These are phyloP conservation scores for Mycena polygramma DNA, from an alignment of 768 basidiomycete species.

Conservation along the genomic window DNA sequence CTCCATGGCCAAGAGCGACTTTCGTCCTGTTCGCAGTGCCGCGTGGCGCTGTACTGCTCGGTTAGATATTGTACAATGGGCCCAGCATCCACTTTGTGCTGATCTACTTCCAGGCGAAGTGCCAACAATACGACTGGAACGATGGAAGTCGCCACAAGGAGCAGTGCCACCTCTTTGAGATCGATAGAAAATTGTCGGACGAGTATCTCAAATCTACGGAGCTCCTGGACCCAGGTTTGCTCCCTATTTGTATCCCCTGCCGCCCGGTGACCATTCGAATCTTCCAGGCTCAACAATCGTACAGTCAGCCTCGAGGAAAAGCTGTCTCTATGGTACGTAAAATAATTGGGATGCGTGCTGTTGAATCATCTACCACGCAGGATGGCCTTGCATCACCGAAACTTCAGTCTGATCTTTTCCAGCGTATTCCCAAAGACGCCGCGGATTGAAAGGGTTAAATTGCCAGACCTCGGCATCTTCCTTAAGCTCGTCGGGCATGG, in stretches of 20 bases:
- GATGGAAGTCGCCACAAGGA: too few relatives aligned
- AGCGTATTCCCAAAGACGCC: neutral
- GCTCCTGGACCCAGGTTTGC: conserved; percentile 1
- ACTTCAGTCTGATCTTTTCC: neutral
- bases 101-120: too few relatives aligned
- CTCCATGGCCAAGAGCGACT: too few relatives aligned
- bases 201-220: neutral
- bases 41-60: too few relatives aligned
- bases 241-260: neutral
- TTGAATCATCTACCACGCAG: neutral
- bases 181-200: neutral
- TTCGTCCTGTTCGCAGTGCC: too few relatives aligned
- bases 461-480: conserved; percentile 4
- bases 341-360: neutral
- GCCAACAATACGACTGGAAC: too few relatives aligned
- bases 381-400: neutral
- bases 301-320: neutral
- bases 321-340: neutral
- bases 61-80: too few relatives aligned
- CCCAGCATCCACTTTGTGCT: too few relatives aligned
- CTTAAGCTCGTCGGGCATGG: neutral
- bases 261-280: neutral
- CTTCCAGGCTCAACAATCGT: neutral
- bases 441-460: neutral
- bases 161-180: too few relatives aligned